phyloP scores from a whole-genome alignment of 1,284 basidiomycete species.

The Microbotryomycetes sp. region DNA sequence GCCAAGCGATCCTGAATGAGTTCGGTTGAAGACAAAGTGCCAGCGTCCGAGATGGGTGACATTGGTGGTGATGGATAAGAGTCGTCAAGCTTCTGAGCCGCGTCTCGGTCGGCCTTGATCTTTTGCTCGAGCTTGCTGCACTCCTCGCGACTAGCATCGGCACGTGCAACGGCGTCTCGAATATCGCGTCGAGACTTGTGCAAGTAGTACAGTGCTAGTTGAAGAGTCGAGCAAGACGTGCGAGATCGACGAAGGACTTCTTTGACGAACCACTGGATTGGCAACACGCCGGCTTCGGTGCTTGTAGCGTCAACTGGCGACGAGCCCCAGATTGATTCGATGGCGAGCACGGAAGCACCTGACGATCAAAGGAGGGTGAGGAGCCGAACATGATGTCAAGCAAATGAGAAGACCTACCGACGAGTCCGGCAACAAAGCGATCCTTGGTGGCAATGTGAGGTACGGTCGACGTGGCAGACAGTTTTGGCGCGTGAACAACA shows the following conservation, averaged over 20 bases:
- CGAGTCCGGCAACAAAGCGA: conserved; percentile 33
- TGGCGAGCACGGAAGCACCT: conserved; percentile 33
- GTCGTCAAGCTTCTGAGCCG: not conserved
- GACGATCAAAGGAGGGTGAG: not conserved
- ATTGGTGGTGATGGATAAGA: conserved; percentile 26
- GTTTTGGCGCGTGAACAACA: not conserved
- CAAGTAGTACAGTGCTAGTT: conserved; percentile 39
- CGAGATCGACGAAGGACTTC: conserved; percentile 37
- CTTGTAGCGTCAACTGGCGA: not conserved
- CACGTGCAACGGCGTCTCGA: conserved; percentile 24
- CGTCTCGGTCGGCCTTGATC: not conserved
- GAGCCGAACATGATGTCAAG: not conserved
- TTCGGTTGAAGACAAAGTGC: not conserved
- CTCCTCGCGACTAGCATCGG: conserved; percentile 15
- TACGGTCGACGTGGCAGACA: not conserved
- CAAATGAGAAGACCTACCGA: conserved; percentile 26
- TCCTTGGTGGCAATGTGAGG: conserved; percentile 12
- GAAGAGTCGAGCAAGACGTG: conserved; percentile 37
- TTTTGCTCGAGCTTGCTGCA: conserved; percentile 9
- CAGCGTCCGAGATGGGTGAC: conserved; percentile 7
- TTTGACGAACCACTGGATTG: conserved; percentile 35
- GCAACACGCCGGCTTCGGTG: conserved; percentile 24
- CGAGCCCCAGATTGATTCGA: conserved; percentile 34
- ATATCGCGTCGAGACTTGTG: conserved; percentile 36
- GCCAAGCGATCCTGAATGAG: conserved; percentile 7